phyloP scores from a whole-genome alignment of 1,284 basidiomycete species.

The Marasmius oreades region DNA sequence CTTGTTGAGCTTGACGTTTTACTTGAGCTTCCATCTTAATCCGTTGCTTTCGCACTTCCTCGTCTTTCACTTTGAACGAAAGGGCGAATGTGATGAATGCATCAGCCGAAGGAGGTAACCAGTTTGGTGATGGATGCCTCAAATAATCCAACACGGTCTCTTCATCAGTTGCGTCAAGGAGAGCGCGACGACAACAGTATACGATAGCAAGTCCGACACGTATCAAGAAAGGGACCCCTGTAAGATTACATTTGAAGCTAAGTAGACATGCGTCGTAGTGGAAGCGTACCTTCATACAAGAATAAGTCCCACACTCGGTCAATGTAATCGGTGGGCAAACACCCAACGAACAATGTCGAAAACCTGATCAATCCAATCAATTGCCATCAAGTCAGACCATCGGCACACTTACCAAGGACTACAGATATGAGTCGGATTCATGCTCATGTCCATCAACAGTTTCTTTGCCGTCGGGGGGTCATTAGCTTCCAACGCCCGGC shows the following conservation, averaged over 20 bases:
- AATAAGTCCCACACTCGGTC: constrained; percentile 88
- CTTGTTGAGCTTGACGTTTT: constrained; percentile 51
- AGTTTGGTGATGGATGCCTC: constrained; percentile 46
- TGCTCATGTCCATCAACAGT: constrained; percentile 61
- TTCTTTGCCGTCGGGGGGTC: constrained; percentile 67
- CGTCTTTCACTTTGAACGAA: constrained; percentile 76
- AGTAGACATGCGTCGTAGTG: background rate
- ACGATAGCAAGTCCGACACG: constrained; percentile 78
- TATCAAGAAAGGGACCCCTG: constrained; percentile 79
- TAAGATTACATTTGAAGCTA: background rate
- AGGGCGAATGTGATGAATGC: constrained; percentile 61
- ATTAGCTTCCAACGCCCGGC: constrained; percentile 64
- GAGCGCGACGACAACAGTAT: constrained; percentile 55
- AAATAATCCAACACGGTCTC: constrained; percentile 49
- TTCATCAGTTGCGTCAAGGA: constrained; percentile 50
- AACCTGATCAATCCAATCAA: constrained; percentile 45
- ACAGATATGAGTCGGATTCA: constrained; percentile 55
- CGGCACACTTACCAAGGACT: constrained; percentile 51
- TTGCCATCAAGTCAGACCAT: background rate
- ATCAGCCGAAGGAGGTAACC: constrained; percentile 57
- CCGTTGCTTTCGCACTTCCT: constrained; percentile 75
- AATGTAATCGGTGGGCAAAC: constrained; percentile 74
- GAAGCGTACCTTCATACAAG: constrained; percentile 70
- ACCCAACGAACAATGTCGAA: constrained; percentile 69
- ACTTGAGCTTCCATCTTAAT: constrained; percentile 67